These are phyloP conservation scores for Eucalyptus cloeziana DNA, from an alignment of 345 rosid species.

Conservation along the genomic window DNA sequence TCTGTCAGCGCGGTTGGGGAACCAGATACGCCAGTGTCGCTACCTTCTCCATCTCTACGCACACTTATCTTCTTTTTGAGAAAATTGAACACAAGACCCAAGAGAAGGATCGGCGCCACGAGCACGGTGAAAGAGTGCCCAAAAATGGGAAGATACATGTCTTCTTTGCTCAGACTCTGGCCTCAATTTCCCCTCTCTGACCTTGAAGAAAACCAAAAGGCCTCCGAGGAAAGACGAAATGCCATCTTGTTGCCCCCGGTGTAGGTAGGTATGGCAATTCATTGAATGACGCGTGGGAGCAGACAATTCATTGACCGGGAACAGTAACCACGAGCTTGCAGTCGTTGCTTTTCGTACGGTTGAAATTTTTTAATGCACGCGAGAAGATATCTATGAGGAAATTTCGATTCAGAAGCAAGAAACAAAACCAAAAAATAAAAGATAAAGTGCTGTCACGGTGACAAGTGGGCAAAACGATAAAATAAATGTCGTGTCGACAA, in stretches of 20 bases:
- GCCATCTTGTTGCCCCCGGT: neutral
- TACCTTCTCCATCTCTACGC: neutral
- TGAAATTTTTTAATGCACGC: fast-evolving
- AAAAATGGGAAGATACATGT: neutral
- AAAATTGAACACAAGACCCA: neutral
- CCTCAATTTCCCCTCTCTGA: neutral
- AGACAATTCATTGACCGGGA: neutral
- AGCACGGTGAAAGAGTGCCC: neutral
- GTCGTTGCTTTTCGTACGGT: neutral
- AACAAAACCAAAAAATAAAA: neutral
- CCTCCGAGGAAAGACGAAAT: neutral
- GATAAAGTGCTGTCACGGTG: neutral
- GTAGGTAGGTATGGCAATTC: neutral
- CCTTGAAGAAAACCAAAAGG: neutral
- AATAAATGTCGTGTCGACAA: neutral
- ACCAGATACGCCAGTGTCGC: neutral
- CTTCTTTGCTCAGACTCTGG: neutral
- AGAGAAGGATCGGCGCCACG: neutral
- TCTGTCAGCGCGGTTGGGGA: neutral
- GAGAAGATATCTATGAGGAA: neutral
- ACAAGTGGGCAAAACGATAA: neutral
- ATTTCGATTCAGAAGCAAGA: neutral
- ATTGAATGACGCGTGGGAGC: neutral
- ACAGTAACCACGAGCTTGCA: neutral
- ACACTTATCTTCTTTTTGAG: neutral